Conservation (phyloP, 129 eudicot genomes). For the Lactuca sativa region DNA sequence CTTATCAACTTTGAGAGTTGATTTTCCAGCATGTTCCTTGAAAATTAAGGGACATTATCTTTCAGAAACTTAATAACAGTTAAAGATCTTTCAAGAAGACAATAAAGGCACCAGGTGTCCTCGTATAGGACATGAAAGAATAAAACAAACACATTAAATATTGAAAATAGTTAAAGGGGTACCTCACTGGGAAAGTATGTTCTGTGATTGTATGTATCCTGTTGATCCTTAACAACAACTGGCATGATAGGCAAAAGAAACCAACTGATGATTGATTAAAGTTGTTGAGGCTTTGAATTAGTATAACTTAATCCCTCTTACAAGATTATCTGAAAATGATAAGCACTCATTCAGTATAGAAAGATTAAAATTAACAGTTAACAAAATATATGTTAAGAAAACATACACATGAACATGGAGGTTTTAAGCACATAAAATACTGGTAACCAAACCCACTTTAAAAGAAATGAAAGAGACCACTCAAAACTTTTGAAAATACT, state of each 20-base stretch:
- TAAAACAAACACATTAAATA: constrained; percentile 15
- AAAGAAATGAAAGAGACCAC: too few relatives aligned
- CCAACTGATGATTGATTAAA: constrained; percentile 12
- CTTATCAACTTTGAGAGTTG: constrained; percentile 20
- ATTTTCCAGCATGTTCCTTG: constrained; percentile 32
- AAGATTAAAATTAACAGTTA: background rate
- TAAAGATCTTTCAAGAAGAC: background rate
- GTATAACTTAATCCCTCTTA: constrained; percentile 7
- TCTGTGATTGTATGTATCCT: constrained; percentile 4
- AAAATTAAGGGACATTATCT: constrained; percentile 17
- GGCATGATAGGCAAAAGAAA: constrained; percentile 35
- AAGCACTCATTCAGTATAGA: constrained; percentile 5
- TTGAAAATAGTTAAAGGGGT: constrained; percentile 27
- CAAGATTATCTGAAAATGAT: constrained; percentile 1
- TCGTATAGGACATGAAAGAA: constrained; percentile 17
- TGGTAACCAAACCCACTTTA: too few relatives aligned
- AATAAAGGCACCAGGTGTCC: constrained; percentile 16
- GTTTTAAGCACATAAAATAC: background rate
- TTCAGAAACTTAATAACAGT: constrained; percentile 21
- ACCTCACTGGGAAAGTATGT: constrained; percentile 23
- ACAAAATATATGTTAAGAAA: background rate
- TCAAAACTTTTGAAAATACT: too few relatives aligned
- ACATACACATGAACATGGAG: constrained; percentile 5
- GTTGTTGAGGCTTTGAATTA: constrained; percentile 4
- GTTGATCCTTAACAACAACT: constrained; percentile 37